A percentile compares a stretch with the other conserved stretches of the same genome.
Evolutionary conservation across 139 green algal species (phyloP).

Genomic region (Tetraselmis striata): DNA sequence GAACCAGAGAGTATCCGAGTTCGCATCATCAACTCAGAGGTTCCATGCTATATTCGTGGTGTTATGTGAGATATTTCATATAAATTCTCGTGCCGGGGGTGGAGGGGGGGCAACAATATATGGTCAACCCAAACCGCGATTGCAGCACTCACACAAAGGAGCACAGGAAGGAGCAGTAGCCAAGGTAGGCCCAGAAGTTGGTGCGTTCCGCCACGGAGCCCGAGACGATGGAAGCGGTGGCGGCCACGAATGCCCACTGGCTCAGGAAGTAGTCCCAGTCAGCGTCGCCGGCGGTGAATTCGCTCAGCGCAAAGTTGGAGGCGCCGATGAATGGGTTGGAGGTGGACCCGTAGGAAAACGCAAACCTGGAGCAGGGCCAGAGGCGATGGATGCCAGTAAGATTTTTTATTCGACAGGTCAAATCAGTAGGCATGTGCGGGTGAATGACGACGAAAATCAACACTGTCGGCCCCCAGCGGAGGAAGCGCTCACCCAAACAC

Average conservation of each 20-base stretch:
- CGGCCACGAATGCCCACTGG: constrained; percentile 69
- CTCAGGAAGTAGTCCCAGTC: constrained; percentile 35
- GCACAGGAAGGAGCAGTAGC: constrained; percentile 16
- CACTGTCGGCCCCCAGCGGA: too few species aligned
- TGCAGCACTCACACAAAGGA: constrained; percentile 29
- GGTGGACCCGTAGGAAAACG: constrained; percentile 35
- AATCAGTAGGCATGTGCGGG: too few species aligned
- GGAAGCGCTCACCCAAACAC: constrained; percentile 43
- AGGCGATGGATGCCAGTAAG: too few species aligned
- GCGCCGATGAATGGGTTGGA: constrained; percentile 36
- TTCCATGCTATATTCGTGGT: too few species aligned
- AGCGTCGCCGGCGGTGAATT: constrained; percentile 4
- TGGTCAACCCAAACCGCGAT: too few species aligned
- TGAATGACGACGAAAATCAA: too few species aligned
- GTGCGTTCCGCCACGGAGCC: constrained; percentile 64
- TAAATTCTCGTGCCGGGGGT: too few species aligned
- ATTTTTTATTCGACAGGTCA: too few species aligned
- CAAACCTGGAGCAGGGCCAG: neutral
- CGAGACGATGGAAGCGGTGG: constrained; percentile 58
- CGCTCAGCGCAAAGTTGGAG: constrained; percentile 23
- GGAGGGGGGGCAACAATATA: too few species aligned
- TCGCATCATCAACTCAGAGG: too few species aligned
- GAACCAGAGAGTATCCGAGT: too few species aligned
- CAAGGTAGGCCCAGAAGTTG: constrained; percentile 57
- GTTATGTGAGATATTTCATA: too few species aligned